Evolutionary conservation across 441 rosid genomes (phyloP).

Genomic region (Euphorbia celastroides): DNA sequence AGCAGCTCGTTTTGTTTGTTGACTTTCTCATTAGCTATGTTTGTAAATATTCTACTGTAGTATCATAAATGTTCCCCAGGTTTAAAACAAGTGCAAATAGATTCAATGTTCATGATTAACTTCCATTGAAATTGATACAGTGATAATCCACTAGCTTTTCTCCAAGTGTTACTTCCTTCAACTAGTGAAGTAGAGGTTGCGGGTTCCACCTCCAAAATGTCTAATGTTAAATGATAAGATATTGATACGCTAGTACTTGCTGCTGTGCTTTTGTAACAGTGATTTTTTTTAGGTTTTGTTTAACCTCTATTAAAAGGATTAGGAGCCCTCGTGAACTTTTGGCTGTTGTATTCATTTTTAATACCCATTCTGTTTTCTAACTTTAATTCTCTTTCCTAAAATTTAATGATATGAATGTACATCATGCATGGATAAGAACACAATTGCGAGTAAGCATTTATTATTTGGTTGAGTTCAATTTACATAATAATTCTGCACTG

Average conservation of each 20-base stretch:
- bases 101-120: neutral
- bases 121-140: neutral
- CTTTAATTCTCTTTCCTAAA: neutral
- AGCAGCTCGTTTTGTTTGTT: neutral
- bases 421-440: neutral
- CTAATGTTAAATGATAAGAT: neutral
- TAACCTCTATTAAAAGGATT: neutral
- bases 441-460: conserved; percentile 1
- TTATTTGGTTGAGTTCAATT: neutral
- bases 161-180: neutral
- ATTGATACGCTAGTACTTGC: neutral
- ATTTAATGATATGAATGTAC: neutral
- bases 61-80: neutral
- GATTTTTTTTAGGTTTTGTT: neutral
- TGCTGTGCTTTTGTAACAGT: neutral
- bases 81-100: neutral
- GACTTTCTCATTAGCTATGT: neutral
- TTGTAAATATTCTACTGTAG: neutral
- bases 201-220: neutral
- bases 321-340: neutral
- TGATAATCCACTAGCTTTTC: neutral
- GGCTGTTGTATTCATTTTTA: neutral
- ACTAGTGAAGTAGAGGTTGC: neutral
- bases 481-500: neutral
- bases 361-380: neutral